Percentiles rank a stretch among this genome's conserved stretches.
phyloP scores from a whole-genome alignment of 495 filamentous ascomycete genomes.

The Bryoglossum gracile region DNA sequence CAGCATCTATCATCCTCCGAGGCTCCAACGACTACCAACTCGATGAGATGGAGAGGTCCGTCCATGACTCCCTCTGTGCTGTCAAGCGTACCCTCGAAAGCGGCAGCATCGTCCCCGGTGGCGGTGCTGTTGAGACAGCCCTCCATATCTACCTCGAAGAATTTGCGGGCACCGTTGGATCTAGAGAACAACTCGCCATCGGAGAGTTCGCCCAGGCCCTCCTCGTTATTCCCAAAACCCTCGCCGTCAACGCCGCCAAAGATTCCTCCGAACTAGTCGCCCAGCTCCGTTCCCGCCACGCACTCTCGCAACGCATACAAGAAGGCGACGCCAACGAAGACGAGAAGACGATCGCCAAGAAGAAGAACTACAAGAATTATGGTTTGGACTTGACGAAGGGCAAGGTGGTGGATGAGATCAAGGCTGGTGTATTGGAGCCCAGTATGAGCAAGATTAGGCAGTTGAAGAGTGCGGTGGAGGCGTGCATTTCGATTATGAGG shows the following conservation, averaged over 20 bases:
- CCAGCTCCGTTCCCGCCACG: conserved; percentile 90
- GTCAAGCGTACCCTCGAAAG: conserved; percentile 97
- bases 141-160: conserved; percentile 99
- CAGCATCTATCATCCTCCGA: conserved; percentile 92
- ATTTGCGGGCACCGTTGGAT: conserved; percentile 97
- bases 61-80: conserved; percentile 93
- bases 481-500: conserved; percentile 98
- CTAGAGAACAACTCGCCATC: conserved; percentile 94
- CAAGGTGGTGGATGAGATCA: conserved; percentile 86
- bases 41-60: conserved; percentile 98
- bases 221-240: conserved; percentile 90
- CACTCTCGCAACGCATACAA: conserved; percentile 82
- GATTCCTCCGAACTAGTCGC: conserved; percentile 92
- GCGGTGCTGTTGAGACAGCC: conserved; percentile 96
- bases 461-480: conserved; percentile 97
- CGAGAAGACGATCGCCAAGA: conserved; percentile 79
- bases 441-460: conserved; percentile 98
- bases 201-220: conserved; percentile 94
- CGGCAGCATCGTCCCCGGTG: conserved; percentile 92
- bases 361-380: conserved; percentile 98
- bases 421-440: conserved; percentile 91
- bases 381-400: conserved; percentile 86
- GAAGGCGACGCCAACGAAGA: conserved; percentile 76
- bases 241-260: conserved; percentile 95
- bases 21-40: conserved; percentile 94